Percentiles rank a stretch among this genome's conserved stretches.
These are phyloP conservation scores for Quercus glauca DNA, from an alignment of 306 rosid species.

Conservation along the genomic window DNA sequence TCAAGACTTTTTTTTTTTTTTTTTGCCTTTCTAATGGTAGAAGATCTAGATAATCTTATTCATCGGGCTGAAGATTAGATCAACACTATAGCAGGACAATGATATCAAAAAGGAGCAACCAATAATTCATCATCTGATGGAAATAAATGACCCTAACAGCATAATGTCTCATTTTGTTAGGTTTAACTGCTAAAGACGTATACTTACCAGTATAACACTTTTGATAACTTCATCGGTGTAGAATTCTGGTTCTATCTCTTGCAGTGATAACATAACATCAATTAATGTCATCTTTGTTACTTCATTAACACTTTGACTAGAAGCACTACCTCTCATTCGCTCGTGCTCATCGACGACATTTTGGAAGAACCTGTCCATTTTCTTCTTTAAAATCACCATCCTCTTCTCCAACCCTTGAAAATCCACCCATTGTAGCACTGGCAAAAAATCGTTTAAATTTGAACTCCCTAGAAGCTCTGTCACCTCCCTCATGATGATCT, in stretches of 20 bases:
- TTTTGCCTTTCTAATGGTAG: too few species aligned
- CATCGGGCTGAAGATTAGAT: too few species aligned
- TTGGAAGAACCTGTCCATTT: conserved; percentile 25
- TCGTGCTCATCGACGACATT: conserved; percentile 18
- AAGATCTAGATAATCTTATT: too few species aligned
- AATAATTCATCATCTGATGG: too few species aligned
- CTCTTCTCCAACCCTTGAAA: conserved; percentile 21
- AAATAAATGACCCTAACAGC: too few species aligned
- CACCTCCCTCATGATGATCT: conserved; percentile 11
- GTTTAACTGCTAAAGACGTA: too few species aligned
- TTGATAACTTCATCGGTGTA: conserved; percentile 21
- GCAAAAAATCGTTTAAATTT: conserved; percentile 23
- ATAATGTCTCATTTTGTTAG: too few species aligned
- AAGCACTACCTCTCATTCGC: background rate
- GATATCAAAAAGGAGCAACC: background rate
- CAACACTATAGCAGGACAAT: too few species aligned
- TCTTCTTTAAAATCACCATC: conserved; percentile 21
- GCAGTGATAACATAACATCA: conserved; percentile 16
- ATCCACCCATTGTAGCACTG: conserved; percentile 18
- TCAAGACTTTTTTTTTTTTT: too few species aligned
- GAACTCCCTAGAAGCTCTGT: background rate
- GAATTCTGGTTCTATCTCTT: conserved; percentile 11
- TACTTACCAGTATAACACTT: conserved; percentile 22
- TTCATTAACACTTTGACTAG: background rate
- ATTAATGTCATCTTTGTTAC: conserved; percentile 5